A percentile compares a stretch with the other conserved stretches of the same genome.
Conservation (phyloP, 2,329 filamentous ascomycete species). For the Xylaria sp. region DNA sequence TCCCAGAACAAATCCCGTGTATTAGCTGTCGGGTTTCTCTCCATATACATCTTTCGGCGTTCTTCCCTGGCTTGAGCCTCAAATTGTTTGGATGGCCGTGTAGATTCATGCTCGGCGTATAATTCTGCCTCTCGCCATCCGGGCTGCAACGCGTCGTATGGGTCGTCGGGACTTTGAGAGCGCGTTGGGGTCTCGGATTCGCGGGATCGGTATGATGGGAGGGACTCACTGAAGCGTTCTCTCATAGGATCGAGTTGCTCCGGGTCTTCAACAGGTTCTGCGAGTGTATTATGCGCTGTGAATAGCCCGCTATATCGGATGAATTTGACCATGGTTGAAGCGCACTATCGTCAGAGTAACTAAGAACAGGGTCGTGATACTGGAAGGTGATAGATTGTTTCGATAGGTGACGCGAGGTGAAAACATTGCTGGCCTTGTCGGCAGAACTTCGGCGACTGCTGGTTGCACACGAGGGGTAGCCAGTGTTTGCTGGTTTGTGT, state of each 20-base stretch:
- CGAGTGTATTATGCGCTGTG: constrained; percentile 7
- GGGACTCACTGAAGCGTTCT: constrained; percentile 21
- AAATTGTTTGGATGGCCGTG: constrained; percentile 7
- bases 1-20: too few relatives aligned
- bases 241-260: constrained; percentile 22
- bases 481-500: neutral
- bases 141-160: neutral
- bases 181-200: constrained; percentile 14
- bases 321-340: neutral
- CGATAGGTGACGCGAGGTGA: neutral
- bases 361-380: neutral
- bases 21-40: neutral
- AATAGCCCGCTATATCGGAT: neutral
- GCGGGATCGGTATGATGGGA: constrained; percentile 11
- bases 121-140: neutral
- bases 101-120: neutral
- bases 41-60: neutral
- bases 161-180: neutral
- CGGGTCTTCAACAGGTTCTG: constrained; percentile 12
- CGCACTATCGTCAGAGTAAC: neutral
- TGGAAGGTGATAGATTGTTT: neutral
- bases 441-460: neutral
- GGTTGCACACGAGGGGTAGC: neutral
- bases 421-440: neutral
- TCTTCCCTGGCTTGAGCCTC: constrained; percentile 11